Evolutionary conservation across 2,329 filamentous ascomycete species (phyloP).

Genomic region (Calonectria henricotiae): DNA sequence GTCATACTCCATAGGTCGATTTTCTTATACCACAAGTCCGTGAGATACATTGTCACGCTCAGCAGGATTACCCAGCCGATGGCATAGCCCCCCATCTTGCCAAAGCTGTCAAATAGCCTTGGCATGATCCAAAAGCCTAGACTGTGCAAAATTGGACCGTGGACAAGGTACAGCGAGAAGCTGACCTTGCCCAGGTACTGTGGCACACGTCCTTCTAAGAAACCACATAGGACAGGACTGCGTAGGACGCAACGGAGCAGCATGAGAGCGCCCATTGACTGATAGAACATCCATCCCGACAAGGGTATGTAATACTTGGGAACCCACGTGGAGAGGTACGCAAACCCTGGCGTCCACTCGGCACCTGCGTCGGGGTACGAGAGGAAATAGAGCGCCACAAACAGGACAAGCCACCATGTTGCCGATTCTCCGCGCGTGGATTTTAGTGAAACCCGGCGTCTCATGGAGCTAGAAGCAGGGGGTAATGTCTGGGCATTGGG

Average conservation of each 20-base stretch:
- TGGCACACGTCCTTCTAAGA: slow-evolving; percentile 55
- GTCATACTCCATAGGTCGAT: slow-evolving; percentile 59
- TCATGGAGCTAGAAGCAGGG: slow-evolving; percentile 36
- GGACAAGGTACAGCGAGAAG: slow-evolving; percentile 63
- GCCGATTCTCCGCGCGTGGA: slow-evolving; percentile 39
- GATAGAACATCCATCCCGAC: slow-evolving; percentile 61
- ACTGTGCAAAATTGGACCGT: slow-evolving; percentile 73
- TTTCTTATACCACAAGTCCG: slow-evolving; percentile 58
- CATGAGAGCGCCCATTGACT: slow-evolving; percentile 59
- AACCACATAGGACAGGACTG: slow-evolving; percentile 50
- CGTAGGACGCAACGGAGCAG: slow-evolving; percentile 58
- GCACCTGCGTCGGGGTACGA: slow-evolving; percentile 61
- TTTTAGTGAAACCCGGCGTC: slow-evolving; percentile 31
- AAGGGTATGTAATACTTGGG: slow-evolving; percentile 59
- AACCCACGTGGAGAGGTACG: slow-evolving; percentile 54
- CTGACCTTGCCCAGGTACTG: slow-evolving; percentile 61
- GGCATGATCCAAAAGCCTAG: slow-evolving; percentile 74
- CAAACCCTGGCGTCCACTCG: slow-evolving; percentile 60
- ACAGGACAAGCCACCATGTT: slow-evolving; percentile 52
- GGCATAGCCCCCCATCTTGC: slow-evolving; percentile 51
- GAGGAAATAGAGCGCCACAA: slow-evolving; percentile 59
- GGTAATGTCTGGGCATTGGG: slow-evolving; percentile 39
- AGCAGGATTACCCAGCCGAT: slow-evolving; percentile 57
- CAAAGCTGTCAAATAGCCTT: slow-evolving; percentile 59
- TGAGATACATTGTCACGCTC: slow-evolving; percentile 56